phyloP scores from a whole-genome alignment of 192 early-diverging fungal species.

The Backusella tuberculispora region DNA sequence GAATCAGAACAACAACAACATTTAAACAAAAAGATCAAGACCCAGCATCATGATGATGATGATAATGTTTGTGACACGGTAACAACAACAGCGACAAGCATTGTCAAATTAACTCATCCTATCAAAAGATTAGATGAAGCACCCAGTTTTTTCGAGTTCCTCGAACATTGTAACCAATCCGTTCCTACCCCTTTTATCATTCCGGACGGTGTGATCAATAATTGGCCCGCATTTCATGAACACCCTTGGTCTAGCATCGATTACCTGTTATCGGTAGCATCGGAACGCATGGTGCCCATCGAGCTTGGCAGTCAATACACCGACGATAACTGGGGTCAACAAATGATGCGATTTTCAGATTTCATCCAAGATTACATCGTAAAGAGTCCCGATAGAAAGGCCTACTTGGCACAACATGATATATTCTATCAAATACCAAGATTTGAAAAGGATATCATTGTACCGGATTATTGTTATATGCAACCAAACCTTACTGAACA shows the following conservation, averaged over 20 bases:
- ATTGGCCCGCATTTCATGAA: slow-evolving; percentile 71
- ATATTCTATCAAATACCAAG: slow-evolving; percentile 77
- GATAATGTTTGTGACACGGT: too few relatives aligned
- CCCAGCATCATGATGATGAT: not conserved
- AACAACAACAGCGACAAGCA: not conserved
- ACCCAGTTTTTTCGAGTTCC: slow-evolving; percentile 32
- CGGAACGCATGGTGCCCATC: slow-evolving; percentile 78
- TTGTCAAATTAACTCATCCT: slow-evolving; percentile 5
- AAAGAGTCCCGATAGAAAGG: slow-evolving; percentile 14
- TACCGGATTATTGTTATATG: slow-evolving; percentile 78
- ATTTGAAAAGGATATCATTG: slow-evolving; percentile 65
- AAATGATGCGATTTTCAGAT: slow-evolving; percentile 69
- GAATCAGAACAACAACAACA: not conserved
- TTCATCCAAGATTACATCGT: slow-evolving; percentile 62
- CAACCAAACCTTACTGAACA: slow-evolving; percentile 31
- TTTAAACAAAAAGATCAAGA: slow-evolving; percentile 15
- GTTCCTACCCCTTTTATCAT: slow-evolving; percentile 55
- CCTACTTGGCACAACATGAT: slow-evolving; percentile 89
- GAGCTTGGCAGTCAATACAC: slow-evolving; percentile 84
- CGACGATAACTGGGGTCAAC: slow-evolving; percentile 74
- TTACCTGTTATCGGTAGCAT: slow-evolving; percentile 61
- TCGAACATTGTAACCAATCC: slow-evolving; percentile 14
- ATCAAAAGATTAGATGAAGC: slow-evolving; percentile 1
- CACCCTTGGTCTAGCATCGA: slow-evolving; percentile 65
- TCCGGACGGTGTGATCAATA: slow-evolving; percentile 46